phyloP scores from a whole-genome alignment of 345 rosid genomes.

The Linum usitatissimum region DNA sequence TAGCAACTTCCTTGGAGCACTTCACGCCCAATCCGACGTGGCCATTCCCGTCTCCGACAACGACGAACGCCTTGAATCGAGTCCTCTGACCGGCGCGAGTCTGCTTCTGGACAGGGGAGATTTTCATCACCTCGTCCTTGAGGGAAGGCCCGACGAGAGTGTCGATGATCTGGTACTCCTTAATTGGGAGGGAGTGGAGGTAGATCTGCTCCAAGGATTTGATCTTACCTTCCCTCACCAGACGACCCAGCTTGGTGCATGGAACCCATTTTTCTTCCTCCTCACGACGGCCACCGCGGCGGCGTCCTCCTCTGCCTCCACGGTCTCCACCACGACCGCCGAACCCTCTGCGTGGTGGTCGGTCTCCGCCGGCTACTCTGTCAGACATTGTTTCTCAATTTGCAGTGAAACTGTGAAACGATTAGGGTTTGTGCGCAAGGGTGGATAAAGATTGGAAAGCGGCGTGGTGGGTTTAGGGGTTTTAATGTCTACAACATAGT shows the following conservation, averaged over 20 bases:
- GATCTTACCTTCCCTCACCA: slow-evolving; percentile 43
- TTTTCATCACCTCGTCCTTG: slow-evolving; percentile 94
- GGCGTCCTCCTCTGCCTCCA: slow-evolving; percentile 29
- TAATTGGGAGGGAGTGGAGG: slow-evolving; percentile 76
- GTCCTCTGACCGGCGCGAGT: slow-evolving; percentile 42
- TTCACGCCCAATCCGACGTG: slow-evolving; percentile 29
- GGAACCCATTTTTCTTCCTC: slow-evolving; percentile 87
- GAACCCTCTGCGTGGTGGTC: slow-evolving; percentile 56
- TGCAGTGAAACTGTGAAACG: neutral
- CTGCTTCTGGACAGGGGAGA: slow-evolving; percentile 25
- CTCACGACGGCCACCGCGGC: slow-evolving; percentile 51
- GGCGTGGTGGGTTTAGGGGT: no score
- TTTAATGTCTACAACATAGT: no score
- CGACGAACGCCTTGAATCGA: slow-evolving; percentile 24
- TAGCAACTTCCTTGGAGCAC: slow-evolving; percentile 28
- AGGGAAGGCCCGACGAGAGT: slow-evolving; percentile 47
- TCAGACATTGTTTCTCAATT: slow-evolving; percentile 38
- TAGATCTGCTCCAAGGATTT: slow-evolving; percentile 56
- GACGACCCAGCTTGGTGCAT: slow-evolving; percentile 82
- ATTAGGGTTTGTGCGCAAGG: neutral
- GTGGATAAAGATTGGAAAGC: no score
- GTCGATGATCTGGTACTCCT: slow-evolving; percentile 81
- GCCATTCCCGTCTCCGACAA: neutral
- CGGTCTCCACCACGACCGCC: slow-evolving; percentile 45
- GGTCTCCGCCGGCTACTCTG: slow-evolving; percentile 50